Conservation (phyloP, 306 rosid species). For the Hippophae tibetana region DNA sequence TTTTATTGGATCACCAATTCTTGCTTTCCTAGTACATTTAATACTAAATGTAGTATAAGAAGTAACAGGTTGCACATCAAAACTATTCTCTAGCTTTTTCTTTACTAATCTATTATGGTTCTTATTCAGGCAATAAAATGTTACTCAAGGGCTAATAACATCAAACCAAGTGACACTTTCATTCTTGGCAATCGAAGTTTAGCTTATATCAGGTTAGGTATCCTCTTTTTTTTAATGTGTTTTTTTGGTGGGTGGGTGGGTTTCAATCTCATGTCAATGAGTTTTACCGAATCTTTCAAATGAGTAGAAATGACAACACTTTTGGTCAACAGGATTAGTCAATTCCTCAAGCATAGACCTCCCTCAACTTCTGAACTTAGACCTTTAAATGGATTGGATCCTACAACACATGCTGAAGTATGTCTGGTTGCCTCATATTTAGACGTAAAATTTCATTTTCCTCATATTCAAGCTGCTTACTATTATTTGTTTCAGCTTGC, state of each 20-base stretch:
- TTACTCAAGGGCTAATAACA: conserved; percentile 75
- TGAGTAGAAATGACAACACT: not conserved
- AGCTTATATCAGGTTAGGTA: conserved; percentile 68
- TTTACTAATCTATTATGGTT: conserved; percentile 17
- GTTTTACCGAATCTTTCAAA: too few relatives aligned
- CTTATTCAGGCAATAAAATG: conserved; percentile 63
- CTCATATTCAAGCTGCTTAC: conserved; percentile 7
- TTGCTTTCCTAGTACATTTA: not conserved
- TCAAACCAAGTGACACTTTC: conserved; percentile 69
- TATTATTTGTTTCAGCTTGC: conserved; percentile 60
- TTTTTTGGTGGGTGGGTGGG: not conserved
- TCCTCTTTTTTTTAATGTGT: conserved; percentile 1
- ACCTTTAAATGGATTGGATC: conserved; percentile 87
- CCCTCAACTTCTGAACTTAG: conserved; percentile 75
- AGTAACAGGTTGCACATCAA: not conserved
- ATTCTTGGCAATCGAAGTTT: conserved; percentile 74
- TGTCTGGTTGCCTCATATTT: conserved; percentile 21
- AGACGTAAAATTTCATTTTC: conserved; percentile 11
- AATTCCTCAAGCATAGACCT: conserved; percentile 46
- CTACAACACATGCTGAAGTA: conserved; percentile 92
- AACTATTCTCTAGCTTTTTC: conserved; percentile 2
- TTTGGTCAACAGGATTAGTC: conserved; percentile 58
- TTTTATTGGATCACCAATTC: not conserved
- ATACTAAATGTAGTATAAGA: not conserved
- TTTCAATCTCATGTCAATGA: too few relatives aligned